phyloP scores from a whole-genome alignment of 345 rosid species.

The Atalantia buxifolia region DNA sequence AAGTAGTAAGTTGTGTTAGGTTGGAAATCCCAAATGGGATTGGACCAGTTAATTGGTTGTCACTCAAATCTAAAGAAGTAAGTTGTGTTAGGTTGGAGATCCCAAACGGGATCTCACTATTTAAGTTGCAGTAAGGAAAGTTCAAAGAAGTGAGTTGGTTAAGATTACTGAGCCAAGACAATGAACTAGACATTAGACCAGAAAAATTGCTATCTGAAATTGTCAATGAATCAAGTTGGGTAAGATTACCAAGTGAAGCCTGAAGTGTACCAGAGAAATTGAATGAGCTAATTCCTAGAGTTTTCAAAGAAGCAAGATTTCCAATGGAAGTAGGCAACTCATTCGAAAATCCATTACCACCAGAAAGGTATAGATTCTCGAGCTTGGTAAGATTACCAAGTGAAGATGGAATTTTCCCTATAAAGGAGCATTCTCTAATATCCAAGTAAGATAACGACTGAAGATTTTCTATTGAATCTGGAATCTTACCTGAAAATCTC shows the following conservation, averaged over 20 bases:
- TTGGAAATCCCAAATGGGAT: neutral
- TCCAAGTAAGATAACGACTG: neutral
- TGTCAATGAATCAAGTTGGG: neutral
- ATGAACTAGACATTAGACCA: too few relatives aligned
- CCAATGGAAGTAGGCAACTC: neutral
- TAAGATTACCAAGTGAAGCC: neutral
- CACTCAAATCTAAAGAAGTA: neutral
- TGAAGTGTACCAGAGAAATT: neutral
- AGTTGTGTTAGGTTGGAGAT: neutral
- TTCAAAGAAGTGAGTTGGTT: too few relatives aligned
- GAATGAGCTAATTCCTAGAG: accelerated
- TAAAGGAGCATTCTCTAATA: neutral
- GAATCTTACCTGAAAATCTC: neutral
- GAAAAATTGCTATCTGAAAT: neutral
- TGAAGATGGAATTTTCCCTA: neutral
- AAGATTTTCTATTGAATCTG: neutral
- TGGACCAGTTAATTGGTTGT: constrained; percentile 15
- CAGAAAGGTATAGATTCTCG: neutral
- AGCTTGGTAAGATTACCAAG: neutral
- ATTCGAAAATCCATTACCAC: neutral
- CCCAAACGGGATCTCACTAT: neutral
- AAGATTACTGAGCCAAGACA: too few relatives aligned
- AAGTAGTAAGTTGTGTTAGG: neutral
- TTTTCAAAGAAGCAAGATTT: neutral
- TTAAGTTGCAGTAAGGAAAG: neutral